Evolutionary conservation across 1,139 yeast genomes (phyloP), one percentile per base, ranked within the genome.

Genomic region (Debaryomyces subglobosus): DNA sequence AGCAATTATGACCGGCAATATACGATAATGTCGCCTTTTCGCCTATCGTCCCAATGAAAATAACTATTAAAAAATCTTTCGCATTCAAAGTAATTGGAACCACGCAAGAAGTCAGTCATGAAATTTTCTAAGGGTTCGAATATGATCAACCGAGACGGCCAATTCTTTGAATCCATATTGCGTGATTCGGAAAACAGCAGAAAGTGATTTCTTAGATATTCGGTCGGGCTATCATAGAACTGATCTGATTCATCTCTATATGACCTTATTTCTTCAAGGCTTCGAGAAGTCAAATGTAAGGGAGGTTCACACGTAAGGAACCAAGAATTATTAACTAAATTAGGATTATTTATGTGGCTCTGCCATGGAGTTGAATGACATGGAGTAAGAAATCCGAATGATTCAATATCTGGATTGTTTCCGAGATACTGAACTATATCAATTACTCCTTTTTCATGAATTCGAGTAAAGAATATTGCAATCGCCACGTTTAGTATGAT

Each of bases 361-460:
- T 90, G 97, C 86, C 96, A 89, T 2, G 99, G 99, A 0, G 98
- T 92, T 0, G 98, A 92, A 64, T 95, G 99, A 60, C 99, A 95
- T 0, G 99, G 99, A 62, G 92, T 89, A 16, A 95, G 65, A 55
- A 94, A 86, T 0, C 96, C 96, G 38, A 91, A 71, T 3, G 87
- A 77, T 0, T 65, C 54, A 4, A 81, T 72, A 1, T 62, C 57
- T 0, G 75, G 67, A 10, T 77, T 69, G 7, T 64, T 52, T 45
- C 84, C 74, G 21, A 94, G 60, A 46, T 74, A 76, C 10, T 79
- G 65, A 18, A 88, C 74, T 0, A 92, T 83, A 43, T 81, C 85
- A 10, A 92, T 79, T 15, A 84, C 96, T 1, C 99, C 99, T 23
- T 88, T 74, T 66, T 95, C 99, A 61, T 94, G 94, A 42, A 82